Base-by-base conservation (phyloP, 2,329 filamentous ascomycete genomes). In the Beauveria medogensis region DNA sequence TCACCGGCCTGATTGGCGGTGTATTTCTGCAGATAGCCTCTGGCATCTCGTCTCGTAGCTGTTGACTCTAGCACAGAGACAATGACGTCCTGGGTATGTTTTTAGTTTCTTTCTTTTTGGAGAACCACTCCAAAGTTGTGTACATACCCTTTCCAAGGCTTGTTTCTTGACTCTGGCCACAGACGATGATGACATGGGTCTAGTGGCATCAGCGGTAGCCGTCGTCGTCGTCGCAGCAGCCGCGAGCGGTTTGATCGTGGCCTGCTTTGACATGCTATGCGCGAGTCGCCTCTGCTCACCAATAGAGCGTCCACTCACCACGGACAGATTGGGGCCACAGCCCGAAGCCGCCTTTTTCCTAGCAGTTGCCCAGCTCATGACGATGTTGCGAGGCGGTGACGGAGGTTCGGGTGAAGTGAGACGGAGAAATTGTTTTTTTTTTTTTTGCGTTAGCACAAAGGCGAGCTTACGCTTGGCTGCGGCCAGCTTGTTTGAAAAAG, bases 1-100 rank as follows among this genome's bases (percentile, higher is more conserved):
- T 64, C 62, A 70, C 66, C 62, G 55, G 65, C 47, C 24, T 68
- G 66, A 54, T 72, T 71, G 67, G 66, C 69, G 65, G 67, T 87
- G 72, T 97, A 96, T 63, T 91, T 92, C 67, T 94, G 89, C 18
- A 99, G 81, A 70, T 97, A 99, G 43, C 90, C 87, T 73, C 90
- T 92, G 53, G 92, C 92, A 76, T 99, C 94, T 68, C 94, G 86
- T 74, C 92, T 96, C 0, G 93, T 97, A 6, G 92, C 90, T 12
- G 92, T 91, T 20, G 92, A 91, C 69, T 90, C 91, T 37, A 99
- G 80, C 3, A 97, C 84, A 18, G 91, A 92, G 37, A 95, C 81
- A 67, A 96, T 87, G 68, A 96, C 89, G 70, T 96, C 91, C 88
- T 92, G 65, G 14, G 34, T 41, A 24, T 8, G 5, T 7, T 41